A percentile compares a stretch with the other conserved stretches of the same genome.
phyloP scores from a whole-genome alignment of 2,329 filamentous ascomycete species.

The Curvularia sp. region DNA sequence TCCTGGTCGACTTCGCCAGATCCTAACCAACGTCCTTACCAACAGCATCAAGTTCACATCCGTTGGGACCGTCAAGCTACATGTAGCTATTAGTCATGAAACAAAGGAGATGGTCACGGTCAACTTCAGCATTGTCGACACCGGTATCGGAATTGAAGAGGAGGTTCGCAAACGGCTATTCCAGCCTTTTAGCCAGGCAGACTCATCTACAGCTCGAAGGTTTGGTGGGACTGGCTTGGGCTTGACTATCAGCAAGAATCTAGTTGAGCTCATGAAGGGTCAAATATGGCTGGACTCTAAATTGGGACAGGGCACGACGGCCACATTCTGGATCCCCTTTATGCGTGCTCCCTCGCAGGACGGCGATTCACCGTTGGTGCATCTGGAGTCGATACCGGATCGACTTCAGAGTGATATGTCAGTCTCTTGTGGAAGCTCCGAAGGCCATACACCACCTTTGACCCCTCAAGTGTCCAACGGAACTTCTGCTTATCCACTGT shows the following conservation, averaged over 20 bases:
- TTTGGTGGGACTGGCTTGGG: conserved; percentile 82
- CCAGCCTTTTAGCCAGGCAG: conserved; percentile 82
- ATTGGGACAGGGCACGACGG: conserved; percentile 73
- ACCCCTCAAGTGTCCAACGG: conserved; percentile 41
- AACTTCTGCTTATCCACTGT: conserved; percentile 34
- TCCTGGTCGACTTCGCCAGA: conserved; percentile 82
- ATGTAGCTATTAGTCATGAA: conserved; percentile 69
- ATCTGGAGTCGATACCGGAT: conserved; percentile 71
- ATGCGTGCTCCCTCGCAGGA: conserved; percentile 68
- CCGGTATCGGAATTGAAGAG: conserved; percentile 82
- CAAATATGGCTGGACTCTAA: conserved; percentile 74
- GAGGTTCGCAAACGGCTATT: conserved; percentile 76
- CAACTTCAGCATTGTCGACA: conserved; percentile 76
- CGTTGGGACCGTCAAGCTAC: conserved; percentile 61
- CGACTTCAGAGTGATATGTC: conserved; percentile 65
- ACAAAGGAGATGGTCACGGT: conserved; percentile 70
- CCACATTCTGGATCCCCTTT: conserved; percentile 79
- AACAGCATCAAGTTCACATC: conserved; percentile 54
- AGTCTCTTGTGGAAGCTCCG: conserved; percentile 72
- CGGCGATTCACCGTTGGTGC: conserved; percentile 61
- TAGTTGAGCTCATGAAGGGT: conserved; percentile 78
- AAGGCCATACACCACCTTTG: conserved; percentile 60
- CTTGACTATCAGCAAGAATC: conserved; percentile 80
- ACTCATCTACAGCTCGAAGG: conserved; percentile 78
- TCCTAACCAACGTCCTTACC: conserved; percentile 79